A percentile compares a stretch with the other conserved stretches of the same genome.
phyloP scores from a whole-genome alignment of 495 filamentous ascomycete genomes.

The Lophium mytilinum region DNA sequence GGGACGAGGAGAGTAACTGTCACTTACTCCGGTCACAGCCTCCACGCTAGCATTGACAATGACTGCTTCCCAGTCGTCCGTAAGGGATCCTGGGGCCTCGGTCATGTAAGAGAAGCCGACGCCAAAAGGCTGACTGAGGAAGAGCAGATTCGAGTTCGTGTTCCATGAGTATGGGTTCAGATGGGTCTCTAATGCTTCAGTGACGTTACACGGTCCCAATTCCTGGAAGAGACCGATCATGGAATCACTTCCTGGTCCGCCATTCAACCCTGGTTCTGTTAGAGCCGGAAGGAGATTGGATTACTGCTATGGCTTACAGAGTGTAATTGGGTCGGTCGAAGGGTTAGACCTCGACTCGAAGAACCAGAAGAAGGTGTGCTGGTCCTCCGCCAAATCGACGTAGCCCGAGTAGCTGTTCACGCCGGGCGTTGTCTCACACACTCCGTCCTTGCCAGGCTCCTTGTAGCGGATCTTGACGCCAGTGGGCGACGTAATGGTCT shows the following conservation, averaged over 20 bases:
- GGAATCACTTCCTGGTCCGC: conserved; percentile 52
- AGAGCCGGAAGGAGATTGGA: too few species aligned
- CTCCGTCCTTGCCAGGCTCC: conserved; percentile 40
- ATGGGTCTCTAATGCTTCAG: conserved; percentile 42
- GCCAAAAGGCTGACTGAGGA: conserved; percentile 60
- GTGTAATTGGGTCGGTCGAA: conserved; percentile 21
- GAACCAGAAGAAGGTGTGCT: conserved; percentile 25
- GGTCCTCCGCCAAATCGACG: conserved; percentile 6
- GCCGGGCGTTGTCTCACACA: conserved; percentile 36
- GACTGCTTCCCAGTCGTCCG: conserved; percentile 33
- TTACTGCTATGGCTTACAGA: conserved; percentile 1
- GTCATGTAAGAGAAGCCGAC: conserved; percentile 51
- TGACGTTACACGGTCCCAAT: conserved; percentile 51
- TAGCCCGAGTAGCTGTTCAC: conserved; percentile 24
- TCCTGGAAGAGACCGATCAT: conserved; percentile 67
- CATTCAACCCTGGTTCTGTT: conserved; percentile 28
- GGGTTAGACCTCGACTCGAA: conserved; percentile 24
- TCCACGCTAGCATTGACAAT: conserved; percentile 31
- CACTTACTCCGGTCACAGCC: too few species aligned
- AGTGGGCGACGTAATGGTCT: conserved; percentile 49
- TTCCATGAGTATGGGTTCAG: conserved; percentile 63
- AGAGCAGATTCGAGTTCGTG: conserved; percentile 66
- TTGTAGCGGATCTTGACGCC: conserved; percentile 46
- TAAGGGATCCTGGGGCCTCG: conserved; percentile 29
- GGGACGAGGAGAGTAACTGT: too few species aligned